A percentile compares a stretch with the other conserved stretches of the same genome.
Conservation (phyloP, 2,329 filamentous ascomycete species). For the Epichloe sibirici region DNA sequence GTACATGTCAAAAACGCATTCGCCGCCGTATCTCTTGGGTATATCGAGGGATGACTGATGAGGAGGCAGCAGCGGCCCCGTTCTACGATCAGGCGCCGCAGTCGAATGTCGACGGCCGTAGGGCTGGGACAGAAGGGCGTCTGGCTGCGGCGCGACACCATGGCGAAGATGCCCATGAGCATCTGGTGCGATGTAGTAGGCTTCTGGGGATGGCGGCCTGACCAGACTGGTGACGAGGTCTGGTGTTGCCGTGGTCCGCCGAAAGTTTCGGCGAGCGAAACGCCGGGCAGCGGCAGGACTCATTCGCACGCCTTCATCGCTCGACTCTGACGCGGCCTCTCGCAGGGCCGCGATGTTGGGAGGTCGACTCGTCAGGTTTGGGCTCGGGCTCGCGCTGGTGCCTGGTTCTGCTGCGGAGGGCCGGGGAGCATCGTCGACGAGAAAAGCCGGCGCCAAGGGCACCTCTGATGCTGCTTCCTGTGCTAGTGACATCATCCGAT, state of each 20-base stretch:
- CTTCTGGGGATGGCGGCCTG: slow-evolving; percentile 25
- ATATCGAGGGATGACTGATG: slow-evolving; percentile 28
- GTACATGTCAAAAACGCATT: slow-evolving; percentile 31
- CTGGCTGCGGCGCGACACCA: slow-evolving; percentile 8
- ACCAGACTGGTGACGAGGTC: slow-evolving; percentile 28
- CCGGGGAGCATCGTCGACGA: neutral
- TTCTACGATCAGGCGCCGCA: slow-evolving; percentile 16
- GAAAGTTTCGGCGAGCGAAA: slow-evolving; percentile 24
- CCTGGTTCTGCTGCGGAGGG: neutral
- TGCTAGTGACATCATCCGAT: slow-evolving; percentile 2
- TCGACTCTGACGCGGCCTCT: slow-evolving; percentile 21
- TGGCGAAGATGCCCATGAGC: slow-evolving; percentile 13
- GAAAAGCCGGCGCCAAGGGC: neutral
- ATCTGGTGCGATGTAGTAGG: slow-evolving; percentile 19
- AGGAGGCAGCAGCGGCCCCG: slow-evolving; percentile 22
- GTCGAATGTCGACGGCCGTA: slow-evolving; percentile 12
- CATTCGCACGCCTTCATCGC: slow-evolving; percentile 23
- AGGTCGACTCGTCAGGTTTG: neutral
- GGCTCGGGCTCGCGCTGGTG: neutral
- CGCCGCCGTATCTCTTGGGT: slow-evolving; percentile 24
- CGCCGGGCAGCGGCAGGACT: slow-evolving; percentile 23
- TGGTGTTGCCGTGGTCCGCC: slow-evolving; percentile 23
- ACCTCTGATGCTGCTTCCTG: neutral
- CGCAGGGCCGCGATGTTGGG: slow-evolving; percentile 1
- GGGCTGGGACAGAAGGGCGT: slow-evolving; percentile 2